Evolutionary conservation across 352 stramenopile genomes (phyloP), one percentile per base, ranked within the genome.

Genomic region (Phytophthora citrophthora): DNA sequence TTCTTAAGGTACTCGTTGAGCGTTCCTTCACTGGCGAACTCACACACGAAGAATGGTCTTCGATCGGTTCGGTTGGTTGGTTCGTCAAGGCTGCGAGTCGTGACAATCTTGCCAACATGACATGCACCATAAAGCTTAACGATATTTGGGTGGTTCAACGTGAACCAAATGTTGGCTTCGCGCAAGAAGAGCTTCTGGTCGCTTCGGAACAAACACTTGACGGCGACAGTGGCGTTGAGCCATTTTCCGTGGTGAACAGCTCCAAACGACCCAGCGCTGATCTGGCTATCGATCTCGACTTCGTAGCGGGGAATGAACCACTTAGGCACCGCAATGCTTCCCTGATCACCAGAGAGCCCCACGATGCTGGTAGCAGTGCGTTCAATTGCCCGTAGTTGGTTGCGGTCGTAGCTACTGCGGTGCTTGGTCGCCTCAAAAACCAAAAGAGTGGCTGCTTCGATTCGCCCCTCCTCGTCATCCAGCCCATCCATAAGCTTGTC

Each of bases 121-220:
- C 70, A 82, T 6, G 70, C 74, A 3, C 70, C 74, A 26, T 71
- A 79, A 12, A 82, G 54, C 23, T 71, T 74, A n/a, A 82, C 27
- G 12, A 82, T 57, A 58, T 83, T 68, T 29, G 74, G 74, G 43
- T 83, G 74, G 15, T 64, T 66, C 18, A 82, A 36, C 8, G 50
- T 44, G 40, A 63, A 70, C 74, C 74, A 82, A 46, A 79, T 65
- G 16, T 68, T 60, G 15, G 70, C 54, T 50, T 82, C 74, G 32
- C 62, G 59, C 38, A 74, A 39, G 23, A 79, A 75, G 24, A 74
- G 46, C 29, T 73, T 74, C 27, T 50, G 44, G 54, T 70, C 46
- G 26, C 61, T 59, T 58, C 51, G 64, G 43, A 74, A 72, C 23
- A 72, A 64, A 39, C 64, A 68, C 55, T 82, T 82, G 46, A 82